Evolutionary conservation across 2,329 filamentous ascomycete genomes (phyloP).

Genomic region (Penicillium glabrum): DNA sequence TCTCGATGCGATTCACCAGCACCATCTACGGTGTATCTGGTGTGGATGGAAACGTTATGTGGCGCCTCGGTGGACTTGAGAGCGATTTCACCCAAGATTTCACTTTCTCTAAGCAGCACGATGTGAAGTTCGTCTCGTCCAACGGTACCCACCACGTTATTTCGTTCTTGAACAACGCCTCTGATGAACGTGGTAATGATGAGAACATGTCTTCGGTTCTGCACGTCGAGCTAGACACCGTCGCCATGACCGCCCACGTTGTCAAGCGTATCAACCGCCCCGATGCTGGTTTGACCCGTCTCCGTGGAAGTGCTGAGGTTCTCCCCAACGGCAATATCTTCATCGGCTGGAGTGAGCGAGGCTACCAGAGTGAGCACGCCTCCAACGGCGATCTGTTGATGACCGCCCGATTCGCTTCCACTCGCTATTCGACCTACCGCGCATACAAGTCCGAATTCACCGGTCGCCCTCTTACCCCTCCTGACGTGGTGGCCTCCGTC

Average conservation of each 20-base stretch:
- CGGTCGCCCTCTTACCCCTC: constrained; percentile 33
- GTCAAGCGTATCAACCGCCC: constrained; percentile 34
- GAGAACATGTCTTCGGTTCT: constrained; percentile 33
- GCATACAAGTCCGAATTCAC: constrained; percentile 40
- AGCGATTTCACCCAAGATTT: constrained; percentile 35
- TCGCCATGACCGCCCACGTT: constrained; percentile 29
- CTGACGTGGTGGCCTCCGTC: constrained; percentile 33
- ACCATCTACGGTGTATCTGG: constrained; percentile 42
- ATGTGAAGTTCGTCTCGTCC: constrained; percentile 34
- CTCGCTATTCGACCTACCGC: constrained; percentile 41
- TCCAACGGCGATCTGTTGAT: constrained; percentile 36
- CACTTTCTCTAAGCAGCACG: constrained; percentile 40
- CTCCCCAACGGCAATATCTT: constrained; percentile 40
- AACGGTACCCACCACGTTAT: constrained; percentile 31
- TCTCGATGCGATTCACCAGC: constrained; percentile 41
- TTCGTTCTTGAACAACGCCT: constrained; percentile 37
- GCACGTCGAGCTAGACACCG: constrained; percentile 31
- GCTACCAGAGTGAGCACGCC: constrained; percentile 38
- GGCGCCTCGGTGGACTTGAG: constrained; percentile 38
- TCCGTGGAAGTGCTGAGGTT: constrained; percentile 37
- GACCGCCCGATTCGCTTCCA: constrained; percentile 36
- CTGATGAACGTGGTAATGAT: constrained; percentile 29
- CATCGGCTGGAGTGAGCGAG: constrained; percentile 37
- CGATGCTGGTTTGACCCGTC: constrained; percentile 32
- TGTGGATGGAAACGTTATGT: constrained; percentile 36